These are phyloP conservation scores for Penicillium sp. DNA, from an alignment of 2,329 filamentous ascomycete genomes.

Conservation along the genomic window DNA sequence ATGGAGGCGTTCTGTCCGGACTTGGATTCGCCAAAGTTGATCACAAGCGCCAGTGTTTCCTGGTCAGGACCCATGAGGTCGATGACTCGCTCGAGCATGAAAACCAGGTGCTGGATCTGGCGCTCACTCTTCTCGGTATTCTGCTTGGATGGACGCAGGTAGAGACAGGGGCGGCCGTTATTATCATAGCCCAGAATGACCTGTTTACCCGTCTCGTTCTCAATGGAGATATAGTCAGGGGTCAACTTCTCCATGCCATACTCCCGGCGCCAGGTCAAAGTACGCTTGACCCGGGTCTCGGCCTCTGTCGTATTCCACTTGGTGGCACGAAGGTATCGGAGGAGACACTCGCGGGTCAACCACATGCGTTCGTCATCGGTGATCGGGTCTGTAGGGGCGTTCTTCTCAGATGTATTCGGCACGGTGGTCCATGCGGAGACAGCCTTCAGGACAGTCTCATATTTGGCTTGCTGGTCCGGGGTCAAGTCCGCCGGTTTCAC, in stretches of 20 bases:
- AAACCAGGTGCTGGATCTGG: slow-evolving; percentile 92
- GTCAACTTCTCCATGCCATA: slow-evolving; percentile 76
- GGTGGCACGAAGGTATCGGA: slow-evolving; percentile 89
- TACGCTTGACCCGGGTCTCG: slow-evolving; percentile 74
- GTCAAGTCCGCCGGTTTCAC: slow-evolving; percentile 62
- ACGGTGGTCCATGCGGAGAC: slow-evolving; percentile 72
- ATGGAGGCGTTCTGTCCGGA: slow-evolving; percentile 74
- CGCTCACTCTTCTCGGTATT: slow-evolving; percentile 85
- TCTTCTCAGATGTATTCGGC: slow-evolving; percentile 62
- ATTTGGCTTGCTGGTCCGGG: slow-evolving; percentile 77
- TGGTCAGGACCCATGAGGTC: slow-evolving; percentile 85
- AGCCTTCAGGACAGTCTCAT: slow-evolving; percentile 70
- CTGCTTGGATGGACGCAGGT: slow-evolving; percentile 84
- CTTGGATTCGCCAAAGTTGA: slow-evolving; percentile 85
- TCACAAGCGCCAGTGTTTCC: slow-evolving; percentile 81
- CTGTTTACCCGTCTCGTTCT: slow-evolving; percentile 97
- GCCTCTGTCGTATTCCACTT: slow-evolving; percentile 83
- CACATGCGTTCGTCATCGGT: slow-evolving; percentile 82
- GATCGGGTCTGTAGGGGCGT: slow-evolving; percentile 61
- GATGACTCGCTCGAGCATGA: slow-evolving; percentile 88
- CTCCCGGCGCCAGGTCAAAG: slow-evolving; percentile 84
- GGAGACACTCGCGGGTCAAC: slow-evolving; percentile 86
- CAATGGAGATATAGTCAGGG: slow-evolving; percentile 82
- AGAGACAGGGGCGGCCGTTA: slow-evolving; percentile 81
- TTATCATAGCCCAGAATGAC: slow-evolving; percentile 85